These are phyloP conservation scores for Suhomyces pyralidae DNA, from an alignment of 805 yeast genomes.

Conservation along the genomic window DNA sequence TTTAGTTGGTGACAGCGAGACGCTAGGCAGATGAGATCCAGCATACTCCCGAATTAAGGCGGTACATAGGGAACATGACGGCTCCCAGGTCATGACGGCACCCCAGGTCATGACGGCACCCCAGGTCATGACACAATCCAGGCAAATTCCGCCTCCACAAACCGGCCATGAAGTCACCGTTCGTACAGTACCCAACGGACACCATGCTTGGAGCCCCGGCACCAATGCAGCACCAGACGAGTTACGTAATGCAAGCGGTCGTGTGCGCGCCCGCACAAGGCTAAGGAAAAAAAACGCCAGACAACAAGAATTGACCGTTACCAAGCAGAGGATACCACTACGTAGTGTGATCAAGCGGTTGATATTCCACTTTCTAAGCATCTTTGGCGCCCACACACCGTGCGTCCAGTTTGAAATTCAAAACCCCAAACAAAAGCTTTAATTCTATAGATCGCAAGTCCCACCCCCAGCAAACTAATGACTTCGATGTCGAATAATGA, in stretches of 20 bases:
- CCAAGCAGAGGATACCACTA: background rate
- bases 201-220: background rate
- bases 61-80: background rate
- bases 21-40: background rate
- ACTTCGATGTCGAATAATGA: slow-evolving; percentile 22
- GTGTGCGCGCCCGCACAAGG: background rate
- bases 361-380: background rate
- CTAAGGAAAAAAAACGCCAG: background rate
- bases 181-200: background rate
- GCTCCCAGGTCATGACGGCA: too few relatives aligned
- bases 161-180: background rate
- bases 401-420: background rate
- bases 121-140: too few relatives aligned
- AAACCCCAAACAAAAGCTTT: background rate
- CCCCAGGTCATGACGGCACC: too few relatives aligned
- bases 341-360: background rate
- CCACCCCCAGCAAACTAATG: slow-evolving; percentile 11
- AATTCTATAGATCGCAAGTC: too few relatives aligned
- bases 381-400: background rate
- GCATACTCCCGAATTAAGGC: background rate
- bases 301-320: background rate
- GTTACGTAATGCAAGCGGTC: slow-evolving; percentile 1
- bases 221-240: background rate
- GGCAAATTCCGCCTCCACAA: background rate
- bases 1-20: background rate